Conservation (phyloP, 2,329 filamentous ascomycete genomes). For the Bisporella sp. region DNA sequence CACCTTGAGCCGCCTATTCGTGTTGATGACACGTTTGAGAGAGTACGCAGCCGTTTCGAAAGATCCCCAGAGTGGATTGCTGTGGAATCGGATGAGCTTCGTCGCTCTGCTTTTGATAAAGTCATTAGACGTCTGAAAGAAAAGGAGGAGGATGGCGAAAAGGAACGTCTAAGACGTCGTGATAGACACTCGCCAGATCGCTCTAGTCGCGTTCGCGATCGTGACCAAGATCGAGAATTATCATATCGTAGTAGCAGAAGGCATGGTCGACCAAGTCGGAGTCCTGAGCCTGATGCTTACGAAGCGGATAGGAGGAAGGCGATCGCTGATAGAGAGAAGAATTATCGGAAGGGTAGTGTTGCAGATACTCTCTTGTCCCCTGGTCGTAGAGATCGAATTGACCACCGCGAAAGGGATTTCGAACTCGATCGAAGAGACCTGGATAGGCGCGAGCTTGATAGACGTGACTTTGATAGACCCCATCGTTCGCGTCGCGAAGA, state of each 20-base stretch:
- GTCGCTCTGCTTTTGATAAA: conserved; percentile 83
- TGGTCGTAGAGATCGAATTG: conserved; percentile 32
- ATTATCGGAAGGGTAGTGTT: conserved; percentile 75
- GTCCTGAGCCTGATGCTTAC: conserved; percentile 88
- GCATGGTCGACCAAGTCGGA: conserved; percentile 64
- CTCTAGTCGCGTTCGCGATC: conserved; percentile 27
- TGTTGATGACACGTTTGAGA: conserved; percentile 78
- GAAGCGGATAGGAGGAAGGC: conserved; percentile 92
- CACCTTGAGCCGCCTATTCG: conserved; percentile 80
- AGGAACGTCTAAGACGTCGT: conserved; percentile 51
- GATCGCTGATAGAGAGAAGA: conserved; percentile 87
- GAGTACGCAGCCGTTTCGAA: conserved; percentile 71
- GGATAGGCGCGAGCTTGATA: neutral
- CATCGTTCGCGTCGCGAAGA: conserved; percentile 52
- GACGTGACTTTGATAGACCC: conserved; percentile 29
- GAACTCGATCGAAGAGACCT: neutral
- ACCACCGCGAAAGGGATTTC: conserved; percentile 24
- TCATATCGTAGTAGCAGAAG: conserved; percentile 52
- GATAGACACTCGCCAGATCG: conserved; percentile 44
- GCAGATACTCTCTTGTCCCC: conserved; percentile 53
- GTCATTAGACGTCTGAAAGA: conserved; percentile 85
- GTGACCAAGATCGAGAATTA: conserved; percentile 51
- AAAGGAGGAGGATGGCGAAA: conserved; percentile 77
- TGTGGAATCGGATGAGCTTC: conserved; percentile 74
- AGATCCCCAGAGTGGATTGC: conserved; percentile 79